Percentiles rank a stretch among this genome's conserved stretches.
phyloP scores from a whole-genome alignment of 805 yeast genomes.

The Candida wancherniae region DNA sequence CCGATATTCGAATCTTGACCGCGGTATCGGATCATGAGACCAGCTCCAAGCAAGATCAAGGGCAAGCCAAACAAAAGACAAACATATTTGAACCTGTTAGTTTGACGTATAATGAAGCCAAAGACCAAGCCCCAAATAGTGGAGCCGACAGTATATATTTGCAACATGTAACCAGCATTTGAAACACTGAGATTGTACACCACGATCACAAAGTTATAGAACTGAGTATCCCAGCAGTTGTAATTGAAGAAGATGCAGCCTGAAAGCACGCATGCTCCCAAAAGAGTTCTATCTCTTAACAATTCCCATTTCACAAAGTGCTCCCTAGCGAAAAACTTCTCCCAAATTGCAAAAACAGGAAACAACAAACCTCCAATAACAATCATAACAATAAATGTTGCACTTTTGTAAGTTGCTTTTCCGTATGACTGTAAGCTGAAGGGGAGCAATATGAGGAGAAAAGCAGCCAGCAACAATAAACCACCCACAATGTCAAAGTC shows the following conservation, averaged over 20 bases:
- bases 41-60: constrained; percentile 3
- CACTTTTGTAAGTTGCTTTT: constrained; percentile 1
- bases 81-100: constrained; percentile 3
- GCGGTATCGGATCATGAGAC: constrained; percentile 1
- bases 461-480: constrained; percentile 3
- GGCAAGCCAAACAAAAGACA: constrained; percentile 5
- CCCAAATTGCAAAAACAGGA: constrained; percentile 18
- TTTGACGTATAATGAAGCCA: constrained; percentile 2
- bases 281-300: constrained; percentile 20
- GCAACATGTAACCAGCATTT: constrained; percentile 3
- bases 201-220: constrained; percentile 2
- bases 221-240: constrained; percentile 4
- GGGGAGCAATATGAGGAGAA: constrained; percentile 3
- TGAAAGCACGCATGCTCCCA: constrained; percentile 18
- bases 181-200: constrained; percentile 3
- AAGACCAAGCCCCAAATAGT: constrained; percentile 1
- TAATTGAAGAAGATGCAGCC: constrained; percentile 3
- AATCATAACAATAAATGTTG: constrained; percentile 4
- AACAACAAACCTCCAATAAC: constrained; percentile 1
- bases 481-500: constrained; percentile 3
- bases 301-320: constrained; percentile 23
- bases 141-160: constrained; percentile 4
- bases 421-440: constrained; percentile 1
- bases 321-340: constrained; percentile 13
- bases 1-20: constrained; percentile 2